phyloP scores from a whole-genome alignment of 1,284 basidiomycete genomes.

The Rhodotorula glutinis region DNA sequence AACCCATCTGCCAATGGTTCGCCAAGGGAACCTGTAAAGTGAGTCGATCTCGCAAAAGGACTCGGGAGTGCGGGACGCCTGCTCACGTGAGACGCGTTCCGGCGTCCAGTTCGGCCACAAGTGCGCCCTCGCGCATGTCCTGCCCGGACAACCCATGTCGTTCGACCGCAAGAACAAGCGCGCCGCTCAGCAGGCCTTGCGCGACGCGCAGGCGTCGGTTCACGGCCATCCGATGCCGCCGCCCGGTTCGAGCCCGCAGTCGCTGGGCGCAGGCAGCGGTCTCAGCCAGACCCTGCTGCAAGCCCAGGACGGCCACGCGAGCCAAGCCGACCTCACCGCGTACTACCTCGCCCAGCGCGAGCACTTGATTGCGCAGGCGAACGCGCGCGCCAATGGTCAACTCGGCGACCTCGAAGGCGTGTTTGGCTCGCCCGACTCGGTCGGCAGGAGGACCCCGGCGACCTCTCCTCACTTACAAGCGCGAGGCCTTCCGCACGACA shows the following conservation, averaged over 20 bases:
- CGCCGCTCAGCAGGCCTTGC: slow-evolving; percentile 63
- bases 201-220: slow-evolving; percentile 30
- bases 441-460: slow-evolving; percentile 15
- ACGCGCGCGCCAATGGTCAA: neutral
- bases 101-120: slow-evolving; percentile 88
- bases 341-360: neutral
- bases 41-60: neutral
- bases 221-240: slow-evolving; percentile 14
- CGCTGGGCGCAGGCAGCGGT: neutral
- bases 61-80: neutral
- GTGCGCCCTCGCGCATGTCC: slow-evolving; percentile 77
- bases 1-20: slow-evolving; percentile 92
- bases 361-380: neutral
- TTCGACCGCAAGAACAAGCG: slow-evolving; percentile 99
- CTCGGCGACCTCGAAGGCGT: slow-evolving; percentile 10
- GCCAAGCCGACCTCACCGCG: neutral
- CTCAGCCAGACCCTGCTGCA: slow-evolving; percentile 27
- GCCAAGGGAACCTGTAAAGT: slow-evolving; percentile 81
- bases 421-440: slow-evolving; percentile 29
- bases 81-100: neutral
- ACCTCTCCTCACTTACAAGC: slow-evolving; percentile 16
- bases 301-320: slow-evolving; percentile 4
- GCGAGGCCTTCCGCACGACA: slow-evolving; percentile 15
- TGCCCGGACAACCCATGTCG: slow-evolving; percentile 86
- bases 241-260: neutral